Evolutionary conservation across 2,329 filamentous ascomycete species (phyloP).

Genomic region (Aspergillus sp.): DNA sequence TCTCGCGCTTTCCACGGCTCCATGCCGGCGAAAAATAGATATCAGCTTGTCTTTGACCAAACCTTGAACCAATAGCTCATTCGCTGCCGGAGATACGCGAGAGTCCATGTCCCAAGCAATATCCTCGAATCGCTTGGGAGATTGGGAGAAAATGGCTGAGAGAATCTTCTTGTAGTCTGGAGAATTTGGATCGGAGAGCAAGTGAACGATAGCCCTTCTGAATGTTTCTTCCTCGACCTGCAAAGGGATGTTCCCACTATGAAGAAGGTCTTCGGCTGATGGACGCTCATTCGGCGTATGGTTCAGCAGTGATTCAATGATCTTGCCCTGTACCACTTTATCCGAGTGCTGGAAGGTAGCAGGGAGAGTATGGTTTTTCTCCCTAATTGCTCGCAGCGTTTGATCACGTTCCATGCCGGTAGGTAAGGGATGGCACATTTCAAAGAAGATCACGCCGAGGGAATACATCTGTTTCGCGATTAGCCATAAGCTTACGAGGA

Average conservation of each 20-base stretch:
- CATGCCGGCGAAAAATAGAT: constrained; percentile 79
- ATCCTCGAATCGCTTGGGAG: constrained; percentile 72
- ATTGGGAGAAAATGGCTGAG: constrained; percentile 71
- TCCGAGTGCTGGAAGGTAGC: constrained; percentile 64
- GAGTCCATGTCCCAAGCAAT: constrained; percentile 67
- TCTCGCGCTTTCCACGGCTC: constrained; percentile 72
- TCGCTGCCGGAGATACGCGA: constrained; percentile 45
- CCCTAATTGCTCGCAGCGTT: constrained; percentile 63
- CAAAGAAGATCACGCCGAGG: constrained; percentile 93
- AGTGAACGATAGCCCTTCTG: constrained; percentile 68
- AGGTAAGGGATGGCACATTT: constrained; percentile 70
- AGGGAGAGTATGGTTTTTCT: constrained; percentile 63
- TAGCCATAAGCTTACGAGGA: background rate
- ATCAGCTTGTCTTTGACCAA: constrained; percentile 68
- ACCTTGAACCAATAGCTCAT: constrained; percentile 58
- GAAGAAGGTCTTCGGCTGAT: constrained; percentile 71
- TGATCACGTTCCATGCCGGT: constrained; percentile 59
- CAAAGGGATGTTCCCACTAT: constrained; percentile 78
- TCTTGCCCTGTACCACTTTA: constrained; percentile 62
- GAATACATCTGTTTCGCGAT: constrained; percentile 71
- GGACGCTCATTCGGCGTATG: constrained; percentile 79
- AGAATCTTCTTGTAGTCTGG: constrained; percentile 87
- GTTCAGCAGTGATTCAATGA: constrained; percentile 71
- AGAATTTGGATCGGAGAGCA: constrained; percentile 69
- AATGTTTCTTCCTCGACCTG: constrained; percentile 92